Base-by-base conservation (phyloP, 495 filamentous ascomycete species). In the Neurospora sp. region DNA sequence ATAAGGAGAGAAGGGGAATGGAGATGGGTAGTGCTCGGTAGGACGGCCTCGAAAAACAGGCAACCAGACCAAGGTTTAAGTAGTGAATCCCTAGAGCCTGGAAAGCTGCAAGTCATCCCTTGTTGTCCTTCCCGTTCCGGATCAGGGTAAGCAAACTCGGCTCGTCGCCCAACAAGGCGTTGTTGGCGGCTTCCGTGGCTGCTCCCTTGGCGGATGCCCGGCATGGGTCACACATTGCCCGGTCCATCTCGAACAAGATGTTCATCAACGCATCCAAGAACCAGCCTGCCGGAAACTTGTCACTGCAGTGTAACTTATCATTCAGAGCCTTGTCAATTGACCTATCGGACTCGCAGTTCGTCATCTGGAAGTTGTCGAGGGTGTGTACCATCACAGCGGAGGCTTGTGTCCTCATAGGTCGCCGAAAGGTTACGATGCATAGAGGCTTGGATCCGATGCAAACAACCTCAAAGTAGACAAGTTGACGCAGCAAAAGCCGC, bases 1-100 rank as follows among this genome's bases (percentile, higher is more conserved):
- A 11, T 40, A 40, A 11, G 39, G 24, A 28, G 24, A 28, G 39
- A 40, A 37, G 8, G 36, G 36, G 7, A 37, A 7, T 37, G 5
- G 36, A 37, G 36, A 1, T 37, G 5, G 36, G 36, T 37, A 8
- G 36, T 37, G 36, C 8, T 8, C 36, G 36, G 36, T 28, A 38
- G 9, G 37, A 2, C 37, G 37, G 37, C 8, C 8, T 9, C 37
- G 8, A 9, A 38, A 38, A 38, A 1, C 37, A 24, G 43, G 43
- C 43, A 21, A 48, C 43, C 3, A 21, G 43, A 11, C 42, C 5
- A n/a, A 17, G n/a, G 9, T 24, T 21, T 54, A 54, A 54, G 45
- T 5, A 54, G 0, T 0, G 0, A 54, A 54, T 2, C n/a, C 21
- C 45, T 0, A 54, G 0, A 54, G 4, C 45, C 1, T 54, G 45